Evolutionary conservation across 2,329 filamentous ascomycete species (phyloP).

Genomic region (Zopfia rhizophila): DNA sequence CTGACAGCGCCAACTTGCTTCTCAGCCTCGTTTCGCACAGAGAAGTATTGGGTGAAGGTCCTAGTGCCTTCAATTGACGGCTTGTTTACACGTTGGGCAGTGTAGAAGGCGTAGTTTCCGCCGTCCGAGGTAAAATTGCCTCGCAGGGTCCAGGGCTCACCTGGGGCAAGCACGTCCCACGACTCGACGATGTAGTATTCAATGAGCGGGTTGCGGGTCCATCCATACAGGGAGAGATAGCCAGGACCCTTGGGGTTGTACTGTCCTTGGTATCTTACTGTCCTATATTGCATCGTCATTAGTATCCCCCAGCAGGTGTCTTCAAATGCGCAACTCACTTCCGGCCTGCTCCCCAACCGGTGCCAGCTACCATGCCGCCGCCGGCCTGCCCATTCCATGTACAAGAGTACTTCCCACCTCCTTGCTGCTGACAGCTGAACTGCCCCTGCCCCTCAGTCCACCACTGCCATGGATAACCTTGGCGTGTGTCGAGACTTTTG

Average conservation of each 20-base stretch:
- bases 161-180: slow-evolving; percentile 61
- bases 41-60: slow-evolving; percentile 63
- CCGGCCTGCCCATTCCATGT: slow-evolving; percentile 22
- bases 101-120: slow-evolving; percentile 30
- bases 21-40: slow-evolving; percentile 25
- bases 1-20: slow-evolving; percentile 22
- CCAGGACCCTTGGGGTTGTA: slow-evolving; percentile 49
- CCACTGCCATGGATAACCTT: slow-evolving; percentile 20
- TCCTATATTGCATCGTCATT: slow-evolving; percentile 22
- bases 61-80: slow-evolving; percentile 60
- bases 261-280: slow-evolving; percentile 46
- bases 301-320: not conserved
- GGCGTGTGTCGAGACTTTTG: slow-evolving; percentile 17
- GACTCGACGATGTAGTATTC: slow-evolving; percentile 63
- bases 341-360: slow-evolving; percentile 21
- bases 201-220: slow-evolving; percentile 62
- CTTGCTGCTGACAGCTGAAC: slow-evolving; percentile 27
- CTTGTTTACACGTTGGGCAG: slow-evolving; percentile 44
- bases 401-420: slow-evolving; percentile 27
- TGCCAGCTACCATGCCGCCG: slow-evolving; percentile 27
- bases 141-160: slow-evolving; percentile 49
- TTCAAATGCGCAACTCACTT: slow-evolving; percentile 18
- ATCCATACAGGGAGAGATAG: slow-evolving; percentile 67
- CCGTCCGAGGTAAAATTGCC: slow-evolving; percentile 35
- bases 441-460: slow-evolving; percentile 27